phyloP scores from a whole-genome alignment of 768 basidiomycete genomes.

The Xerocomus potaroensis region DNA sequence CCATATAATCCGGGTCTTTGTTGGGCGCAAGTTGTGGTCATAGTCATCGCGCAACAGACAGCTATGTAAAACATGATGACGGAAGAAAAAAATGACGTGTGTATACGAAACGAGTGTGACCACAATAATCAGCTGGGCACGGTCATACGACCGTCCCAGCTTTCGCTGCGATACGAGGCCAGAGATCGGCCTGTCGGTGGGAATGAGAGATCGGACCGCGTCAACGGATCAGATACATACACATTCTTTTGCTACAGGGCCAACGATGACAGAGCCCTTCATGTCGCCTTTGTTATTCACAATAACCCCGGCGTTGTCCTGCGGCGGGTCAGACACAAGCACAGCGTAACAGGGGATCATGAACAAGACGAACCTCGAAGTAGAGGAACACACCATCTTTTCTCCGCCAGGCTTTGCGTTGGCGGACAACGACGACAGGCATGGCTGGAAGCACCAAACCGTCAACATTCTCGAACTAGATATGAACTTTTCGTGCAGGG shows the following conservation, averaged over 20 bases:
- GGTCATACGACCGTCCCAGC: slow-evolving; percentile 94
- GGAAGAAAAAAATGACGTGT: background rate
- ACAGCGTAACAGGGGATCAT: too few relatives aligned
- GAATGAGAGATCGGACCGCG: background rate
- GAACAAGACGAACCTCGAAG: slow-evolving; percentile 64
- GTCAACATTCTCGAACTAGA: slow-evolving; percentile 5
- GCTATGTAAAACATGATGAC: slow-evolving; percentile 17
- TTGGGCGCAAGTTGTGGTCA: slow-evolving; percentile 8
- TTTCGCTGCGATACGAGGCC: slow-evolving; percentile 99
- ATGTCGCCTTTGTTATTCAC: slow-evolving; percentile 99
- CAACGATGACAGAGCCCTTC: slow-evolving; percentile 98
- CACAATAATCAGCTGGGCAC: slow-evolving; percentile 8
- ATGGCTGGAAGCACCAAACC: slow-evolving; percentile 58
- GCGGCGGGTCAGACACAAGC: background rate
- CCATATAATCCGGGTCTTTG: too few relatives aligned
- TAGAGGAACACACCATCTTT: slow-evolving; percentile 98
- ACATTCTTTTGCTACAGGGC: slow-evolving; percentile 99
- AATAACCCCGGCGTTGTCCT: slow-evolving; percentile 96
- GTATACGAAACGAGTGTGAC: slow-evolving; percentile 8
- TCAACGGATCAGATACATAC: slow-evolving; percentile 43
- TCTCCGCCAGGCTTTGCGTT: slow-evolving; percentile 98
- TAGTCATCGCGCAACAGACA: slow-evolving; percentile 18
- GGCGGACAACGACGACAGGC: slow-evolving; percentile 95
- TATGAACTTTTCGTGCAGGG: too few relatives aligned
- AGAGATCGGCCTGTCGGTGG: slow-evolving; percentile 75